Percentiles rank a stretch among this genome's conserved stretches.
These are phyloP conservation scores for Podila clonocystis DNA, from an alignment of 192 early-diverging fungal species.

Conservation along the genomic window DNA sequence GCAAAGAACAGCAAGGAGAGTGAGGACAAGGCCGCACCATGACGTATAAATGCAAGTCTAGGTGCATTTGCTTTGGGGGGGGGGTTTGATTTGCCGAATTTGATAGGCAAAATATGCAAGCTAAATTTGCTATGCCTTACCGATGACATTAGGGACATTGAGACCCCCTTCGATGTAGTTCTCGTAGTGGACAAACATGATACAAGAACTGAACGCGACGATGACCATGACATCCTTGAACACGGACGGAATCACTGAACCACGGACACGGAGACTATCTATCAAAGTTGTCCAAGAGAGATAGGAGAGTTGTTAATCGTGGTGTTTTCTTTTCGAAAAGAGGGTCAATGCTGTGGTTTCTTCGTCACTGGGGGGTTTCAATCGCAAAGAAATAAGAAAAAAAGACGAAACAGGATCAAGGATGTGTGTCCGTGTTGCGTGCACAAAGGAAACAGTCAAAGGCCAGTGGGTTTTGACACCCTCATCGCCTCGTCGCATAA, in stretches of 20 bases:
- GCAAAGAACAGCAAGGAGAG: too few species aligned
- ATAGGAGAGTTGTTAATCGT: not conserved
- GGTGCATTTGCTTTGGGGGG: not conserved
- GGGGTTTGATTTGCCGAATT: not conserved
- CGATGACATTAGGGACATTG: constrained; percentile 26
- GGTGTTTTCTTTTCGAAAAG: too few species aligned
- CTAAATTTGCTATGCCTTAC: constrained; percentile 14
- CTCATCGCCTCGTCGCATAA: too few species aligned
- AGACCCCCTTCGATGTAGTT: not conserved
- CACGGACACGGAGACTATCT: constrained; percentile 40
- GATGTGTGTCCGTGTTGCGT: too few species aligned
- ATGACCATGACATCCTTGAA: constrained; percentile 33
- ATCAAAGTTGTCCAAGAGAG: not conserved
- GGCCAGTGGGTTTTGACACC: too few species aligned
- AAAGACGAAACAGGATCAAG: too few species aligned
- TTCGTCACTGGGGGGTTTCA: too few species aligned
- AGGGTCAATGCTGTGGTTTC: too few species aligned
- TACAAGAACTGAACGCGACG: constrained; percentile 14
- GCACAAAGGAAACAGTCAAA: too few species aligned
- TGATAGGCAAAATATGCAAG: not conserved
- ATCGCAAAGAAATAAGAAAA: too few species aligned
- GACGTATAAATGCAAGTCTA: not conserved
- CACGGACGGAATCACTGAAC: constrained; percentile 44
- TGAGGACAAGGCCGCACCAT: too few species aligned
- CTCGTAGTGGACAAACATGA: constrained; percentile 7